Evolutionary conservation across 352 stramenopile species (phyloP).

Genomic region (Phytophthora europaea): DNA sequence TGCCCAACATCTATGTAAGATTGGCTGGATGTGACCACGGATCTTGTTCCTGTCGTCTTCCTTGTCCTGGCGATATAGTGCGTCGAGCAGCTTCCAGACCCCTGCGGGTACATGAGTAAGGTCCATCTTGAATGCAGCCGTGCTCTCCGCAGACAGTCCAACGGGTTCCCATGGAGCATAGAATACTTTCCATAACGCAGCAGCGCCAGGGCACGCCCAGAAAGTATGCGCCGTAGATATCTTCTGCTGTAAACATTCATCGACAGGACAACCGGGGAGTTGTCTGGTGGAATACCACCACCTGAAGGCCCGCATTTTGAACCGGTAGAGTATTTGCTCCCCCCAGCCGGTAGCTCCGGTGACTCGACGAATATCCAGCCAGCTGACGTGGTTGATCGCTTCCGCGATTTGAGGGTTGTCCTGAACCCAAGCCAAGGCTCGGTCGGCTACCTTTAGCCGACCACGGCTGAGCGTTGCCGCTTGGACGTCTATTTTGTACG

Average conservation of each 20-base stretch:
- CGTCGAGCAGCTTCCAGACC: background rate
- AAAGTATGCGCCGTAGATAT: background rate
- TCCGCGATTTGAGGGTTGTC: background rate
- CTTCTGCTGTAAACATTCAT: background rate
- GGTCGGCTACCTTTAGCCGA: background rate
- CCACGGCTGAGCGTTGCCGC: background rate
- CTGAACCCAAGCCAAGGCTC: background rate
- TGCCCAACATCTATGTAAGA: background rate
- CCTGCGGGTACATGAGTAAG: background rate
- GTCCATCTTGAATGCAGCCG: background rate
- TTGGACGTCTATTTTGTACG: background rate
- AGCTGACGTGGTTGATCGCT: background rate
- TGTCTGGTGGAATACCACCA: background rate
- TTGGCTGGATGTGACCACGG: background rate
- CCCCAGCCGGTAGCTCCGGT: background rate
- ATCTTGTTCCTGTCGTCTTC: background rate
- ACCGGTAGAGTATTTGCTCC: background rate
- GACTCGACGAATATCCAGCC: background rate
- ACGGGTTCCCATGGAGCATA: background rate
- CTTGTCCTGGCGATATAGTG: background rate
- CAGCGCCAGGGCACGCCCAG: background rate
- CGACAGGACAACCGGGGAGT: background rate
- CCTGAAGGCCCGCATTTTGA: background rate
- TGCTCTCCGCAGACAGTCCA: background rate
- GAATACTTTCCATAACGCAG: background rate